phyloP scores from a whole-genome alignment of 2,329 filamentous ascomycete genomes.

The Clonostachys sp. region DNA sequence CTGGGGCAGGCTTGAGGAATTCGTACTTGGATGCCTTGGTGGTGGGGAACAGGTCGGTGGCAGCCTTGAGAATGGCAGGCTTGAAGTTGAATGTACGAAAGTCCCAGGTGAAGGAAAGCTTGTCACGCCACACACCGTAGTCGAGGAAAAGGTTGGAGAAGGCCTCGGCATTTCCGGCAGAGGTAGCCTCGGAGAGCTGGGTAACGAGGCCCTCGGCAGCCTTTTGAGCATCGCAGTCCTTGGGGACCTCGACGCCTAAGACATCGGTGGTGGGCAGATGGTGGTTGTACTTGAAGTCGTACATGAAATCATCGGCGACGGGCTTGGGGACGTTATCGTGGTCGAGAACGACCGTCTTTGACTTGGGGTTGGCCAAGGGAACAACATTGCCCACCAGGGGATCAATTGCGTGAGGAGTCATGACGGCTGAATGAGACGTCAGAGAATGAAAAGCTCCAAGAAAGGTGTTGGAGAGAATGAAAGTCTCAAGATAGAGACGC shows the following conservation, averaged over 20 bases:
- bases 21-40: constrained; percentile 10
- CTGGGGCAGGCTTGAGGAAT: no score
- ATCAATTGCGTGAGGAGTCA: neutral
- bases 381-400: no score
- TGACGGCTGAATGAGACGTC: neutral
- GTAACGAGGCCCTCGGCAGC: neutral
- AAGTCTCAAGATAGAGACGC: no score
- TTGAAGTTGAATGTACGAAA: constrained; percentile 37
- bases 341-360: no score
- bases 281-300: constrained; percentile 33
- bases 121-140: constrained; percentile 42
- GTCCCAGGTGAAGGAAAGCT: constrained; percentile 46
- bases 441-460: no score
- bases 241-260: constrained; percentile 17
- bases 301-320: constrained; percentile 31
- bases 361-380: no score
- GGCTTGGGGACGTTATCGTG: constrained; percentile 5
- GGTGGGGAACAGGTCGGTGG: constrained; percentile 19
- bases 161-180: no score
- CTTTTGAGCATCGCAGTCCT: constrained; percentile 7
- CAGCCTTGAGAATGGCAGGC: constrained; percentile 25
- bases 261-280: constrained; percentile 18
- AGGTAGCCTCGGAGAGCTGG: no score
- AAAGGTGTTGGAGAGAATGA: no score
- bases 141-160: constrained; percentile 11